Conservation (phyloP, 2,329 filamentous ascomycete genomes). For the Aspergillus tamarii region DNA sequence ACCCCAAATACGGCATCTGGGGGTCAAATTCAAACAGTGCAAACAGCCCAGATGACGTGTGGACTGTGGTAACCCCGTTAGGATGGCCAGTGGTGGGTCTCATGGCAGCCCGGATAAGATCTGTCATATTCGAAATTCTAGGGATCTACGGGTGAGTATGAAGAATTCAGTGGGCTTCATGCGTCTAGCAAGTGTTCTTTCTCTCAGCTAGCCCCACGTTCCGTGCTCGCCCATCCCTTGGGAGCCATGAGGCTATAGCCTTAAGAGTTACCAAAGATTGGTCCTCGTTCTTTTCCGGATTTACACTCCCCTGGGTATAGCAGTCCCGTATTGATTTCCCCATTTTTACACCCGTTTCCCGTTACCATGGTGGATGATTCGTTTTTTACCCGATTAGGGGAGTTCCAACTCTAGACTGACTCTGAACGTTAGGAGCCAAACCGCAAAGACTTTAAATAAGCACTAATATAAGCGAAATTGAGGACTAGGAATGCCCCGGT, state of each 20-base stretch:
- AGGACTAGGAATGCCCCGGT: neutral
- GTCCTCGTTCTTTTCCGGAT: neutral
- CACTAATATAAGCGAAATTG: neutral
- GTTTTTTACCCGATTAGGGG: slow-evolving; percentile 5
- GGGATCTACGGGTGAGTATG: slow-evolving; percentile 16
- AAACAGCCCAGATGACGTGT: slow-evolving; percentile 8
- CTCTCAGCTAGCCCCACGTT: slow-evolving; percentile 24
- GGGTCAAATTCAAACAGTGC: neutral
- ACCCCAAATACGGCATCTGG: neutral
- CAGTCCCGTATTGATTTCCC: neutral
- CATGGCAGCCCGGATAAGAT: slow-evolving; percentile 26
- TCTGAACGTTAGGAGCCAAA: neutral
- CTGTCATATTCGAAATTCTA: slow-evolving; percentile 34
- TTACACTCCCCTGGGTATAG: neutral
- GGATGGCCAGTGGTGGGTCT: slow-evolving; percentile 7
- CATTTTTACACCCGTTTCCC: neutral
- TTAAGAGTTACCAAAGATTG: neutral
- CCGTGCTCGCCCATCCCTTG: slow-evolving; percentile 9
- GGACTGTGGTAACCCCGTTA: slow-evolving; percentile 1
- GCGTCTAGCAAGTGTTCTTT: slow-evolving; percentile 4
- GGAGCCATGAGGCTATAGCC: neutral
- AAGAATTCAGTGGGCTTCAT: slow-evolving; percentile 13
- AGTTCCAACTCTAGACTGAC: neutral
- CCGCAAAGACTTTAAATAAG: neutral
- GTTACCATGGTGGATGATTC: slow-evolving; percentile 1